Conservation (phyloP, 2,329 filamentous ascomycete genomes). For the Alternaria ethzedia region DNA sequence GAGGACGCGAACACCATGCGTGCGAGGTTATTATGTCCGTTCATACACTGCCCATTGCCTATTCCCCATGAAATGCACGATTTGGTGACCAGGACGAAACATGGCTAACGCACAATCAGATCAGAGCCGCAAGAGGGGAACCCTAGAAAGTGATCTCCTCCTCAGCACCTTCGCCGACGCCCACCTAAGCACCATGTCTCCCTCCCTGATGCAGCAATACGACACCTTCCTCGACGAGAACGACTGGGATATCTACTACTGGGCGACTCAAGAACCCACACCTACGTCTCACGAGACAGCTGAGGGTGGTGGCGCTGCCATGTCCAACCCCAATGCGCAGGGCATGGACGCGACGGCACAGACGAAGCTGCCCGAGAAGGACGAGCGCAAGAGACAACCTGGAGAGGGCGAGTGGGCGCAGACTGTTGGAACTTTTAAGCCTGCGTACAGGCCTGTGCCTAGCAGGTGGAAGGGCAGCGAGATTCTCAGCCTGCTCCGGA, state of each 20-base stretch:
- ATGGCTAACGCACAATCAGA: slow-evolving; percentile 60
- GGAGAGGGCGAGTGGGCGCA: slow-evolving; percentile 89
- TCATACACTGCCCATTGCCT: slow-evolving; percentile 17
- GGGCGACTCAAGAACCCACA: slow-evolving; percentile 85
- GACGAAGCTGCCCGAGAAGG: slow-evolving; percentile 52
- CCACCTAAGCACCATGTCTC: slow-evolving; percentile 76
- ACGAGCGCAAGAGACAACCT: slow-evolving; percentile 58
- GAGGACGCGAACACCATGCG: slow-evolving; percentile 88
- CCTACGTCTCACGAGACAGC: slow-evolving; percentile 64
- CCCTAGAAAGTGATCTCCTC: slow-evolving; percentile 92
- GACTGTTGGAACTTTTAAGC: slow-evolving; percentile 92
- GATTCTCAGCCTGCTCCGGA: slow-evolving; percentile 75
- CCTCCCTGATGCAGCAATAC: slow-evolving; percentile 78
- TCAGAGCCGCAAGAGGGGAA: slow-evolving; percentile 95
- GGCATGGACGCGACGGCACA: slow-evolving; percentile 53
- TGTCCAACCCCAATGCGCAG: slow-evolving; percentile 54
- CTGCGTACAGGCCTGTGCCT: slow-evolving; percentile 90
- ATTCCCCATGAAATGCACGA: background rate
- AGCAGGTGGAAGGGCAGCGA: slow-evolving; percentile 83
- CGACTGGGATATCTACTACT: slow-evolving; percentile 99
- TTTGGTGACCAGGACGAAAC: background rate
- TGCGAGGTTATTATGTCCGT: slow-evolving; percentile 77
- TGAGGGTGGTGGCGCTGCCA: slow-evolving; percentile 57
- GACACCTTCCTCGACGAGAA: slow-evolving; percentile 97
- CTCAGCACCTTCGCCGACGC: slow-evolving; percentile 92